Evolutionary conservation across 2,329 filamentous ascomycete genomes (phyloP), one percentile per base, ranked within the genome.

Genomic region (Calonectria montana): DNA sequence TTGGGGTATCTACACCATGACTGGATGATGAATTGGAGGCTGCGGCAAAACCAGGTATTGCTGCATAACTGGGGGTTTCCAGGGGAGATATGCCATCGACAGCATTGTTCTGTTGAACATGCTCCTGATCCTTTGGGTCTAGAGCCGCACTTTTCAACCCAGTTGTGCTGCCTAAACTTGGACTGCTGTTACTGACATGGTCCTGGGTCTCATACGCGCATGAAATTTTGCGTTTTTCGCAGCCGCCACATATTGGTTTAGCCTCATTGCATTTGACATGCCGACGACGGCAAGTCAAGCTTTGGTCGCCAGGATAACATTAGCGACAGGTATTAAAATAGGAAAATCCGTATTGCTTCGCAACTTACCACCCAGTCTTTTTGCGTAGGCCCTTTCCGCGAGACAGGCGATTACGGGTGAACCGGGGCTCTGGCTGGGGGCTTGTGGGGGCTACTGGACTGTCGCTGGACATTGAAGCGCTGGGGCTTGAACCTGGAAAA

Each of bases 311-410:
- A 25, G 31, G 35, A 31, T 3, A 13, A 45, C 4, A 29, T 21
- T 15, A 12, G 45, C 2, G 25, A 29, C 13, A n/a, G n/a, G 8
- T 21, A 7, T 1, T 10, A n/a, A 6, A 12, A 12, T 10, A 35
- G 13, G 7, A n/a, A n/a, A 5, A 23, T 21, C 9, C 12, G 39
- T 2, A 10, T 37, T 18, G 35, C 9, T 39, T 15, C 12, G 13
- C 31, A 15, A 39, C 71, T 70, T 16, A 73, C 72, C 72, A 73
- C 13, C 72, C 72, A 15, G 72, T 73, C 37, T 66, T 73, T 21
- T 50, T 71, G 2, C 69, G 69, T 23, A 74, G n/a, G 8, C 73
- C 72, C 75, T 62, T 77, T n/a, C 72, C 72, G 23, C 72, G 69
- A 13, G 69, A 69, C n/a, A 63, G 10, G 13, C 72, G 72, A 21